These are phyloP conservation scores for Cystobasidium pallidum DNA, from an alignment of 1,284 basidiomycete species.

Conservation along the genomic window DNA sequence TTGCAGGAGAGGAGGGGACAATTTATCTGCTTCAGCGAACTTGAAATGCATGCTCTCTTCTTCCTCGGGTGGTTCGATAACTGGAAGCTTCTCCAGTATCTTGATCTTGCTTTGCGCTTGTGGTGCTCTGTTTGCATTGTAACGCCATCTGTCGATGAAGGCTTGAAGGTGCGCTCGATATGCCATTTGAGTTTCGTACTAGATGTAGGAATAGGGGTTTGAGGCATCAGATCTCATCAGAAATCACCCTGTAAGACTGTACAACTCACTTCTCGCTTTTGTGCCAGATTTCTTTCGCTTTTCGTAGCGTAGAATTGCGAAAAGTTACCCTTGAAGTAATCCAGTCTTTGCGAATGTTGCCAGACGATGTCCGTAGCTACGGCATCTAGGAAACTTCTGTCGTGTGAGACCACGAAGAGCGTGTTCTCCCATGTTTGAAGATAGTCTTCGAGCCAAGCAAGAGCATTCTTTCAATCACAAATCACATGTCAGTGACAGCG, in stretches of 20 bases:
- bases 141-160: conserved; percentile 92
- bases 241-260: too few species aligned
- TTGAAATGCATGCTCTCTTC: conserved; percentile 86
- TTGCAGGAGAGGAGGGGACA: conserved; percentile 94
- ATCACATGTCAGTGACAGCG: conserved; percentile 1
- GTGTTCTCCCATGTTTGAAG: conserved; percentile 95
- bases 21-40: conserved; percentile 91
- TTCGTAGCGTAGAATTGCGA: conserved; percentile 99
- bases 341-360: conserved; percentile 89
- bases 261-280: conserved; percentile 65
- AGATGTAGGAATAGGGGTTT: neutral
- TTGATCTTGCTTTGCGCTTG: conserved; percentile 98
- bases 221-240: too few species aligned
- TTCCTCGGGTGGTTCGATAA: conserved; percentile 67
- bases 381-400: conserved; percentile 96
- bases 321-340: conserved; percentile 84
- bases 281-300: conserved; percentile 86
- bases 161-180: conserved; percentile 95
- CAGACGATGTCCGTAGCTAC: conserved; percentile 42
- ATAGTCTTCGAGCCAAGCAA: conserved; percentile 76
- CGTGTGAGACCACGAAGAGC: conserved; percentile 95
- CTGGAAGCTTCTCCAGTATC: conserved; percentile 95
- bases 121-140: conserved; percentile 64
- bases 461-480: conserved; percentile 60
- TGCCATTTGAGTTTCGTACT: conserved; percentile 92